A percentile compares a stretch with the other conserved stretches of the same genome.
These are phyloP conservation scores for Seiridium cupressi DNA, from an alignment of 2,329 filamentous ascomycete genomes.

Conservation along the genomic window DNA sequence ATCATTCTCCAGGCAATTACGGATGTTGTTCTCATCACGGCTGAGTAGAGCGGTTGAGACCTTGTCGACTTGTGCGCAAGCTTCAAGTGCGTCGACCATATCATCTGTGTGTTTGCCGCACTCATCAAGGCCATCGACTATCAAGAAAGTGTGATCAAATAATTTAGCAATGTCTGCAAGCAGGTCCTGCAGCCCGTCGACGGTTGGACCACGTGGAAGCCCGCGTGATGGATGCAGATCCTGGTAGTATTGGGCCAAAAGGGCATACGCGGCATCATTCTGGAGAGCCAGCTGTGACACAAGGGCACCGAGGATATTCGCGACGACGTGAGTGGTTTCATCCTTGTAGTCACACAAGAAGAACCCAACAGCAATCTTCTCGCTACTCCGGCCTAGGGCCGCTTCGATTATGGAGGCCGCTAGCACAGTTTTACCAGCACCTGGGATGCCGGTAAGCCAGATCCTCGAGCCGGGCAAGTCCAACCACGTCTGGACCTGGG, in stretches of 20 bases:
- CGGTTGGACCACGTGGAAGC: neutral
- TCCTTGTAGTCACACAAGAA: neutral
- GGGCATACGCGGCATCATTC: slow-evolving; percentile 17
- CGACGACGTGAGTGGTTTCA: neutral
- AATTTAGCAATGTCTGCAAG: neutral
- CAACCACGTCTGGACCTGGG: slow-evolving; percentile 18
- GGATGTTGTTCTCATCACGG: neutral
- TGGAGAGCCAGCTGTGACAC: slow-evolving; percentile 27
- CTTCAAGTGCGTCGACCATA: neutral
- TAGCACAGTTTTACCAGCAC: slow-evolving; percentile 25
- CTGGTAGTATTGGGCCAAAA: slow-evolving; percentile 15
- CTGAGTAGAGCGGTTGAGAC: neutral
- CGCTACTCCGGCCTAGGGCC: neutral
- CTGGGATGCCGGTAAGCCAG: slow-evolving; percentile 26
- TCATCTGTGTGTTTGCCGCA: neutral
- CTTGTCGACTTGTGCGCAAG: neutral
- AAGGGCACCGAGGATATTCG: slow-evolving; percentile 23
- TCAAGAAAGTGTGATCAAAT: neutral
- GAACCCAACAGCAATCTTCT: neutral
- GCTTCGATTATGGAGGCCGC: slow-evolving; percentile 20
- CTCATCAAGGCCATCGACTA: neutral
- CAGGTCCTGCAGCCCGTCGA: neutral
- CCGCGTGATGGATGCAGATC: neutral
- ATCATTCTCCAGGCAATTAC: neutral
- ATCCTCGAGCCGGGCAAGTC: slow-evolving; percentile 13